phyloP scores from a whole-genome alignment of 2,329 filamentous ascomycete genomes.

The Didymella arachidicola region DNA sequence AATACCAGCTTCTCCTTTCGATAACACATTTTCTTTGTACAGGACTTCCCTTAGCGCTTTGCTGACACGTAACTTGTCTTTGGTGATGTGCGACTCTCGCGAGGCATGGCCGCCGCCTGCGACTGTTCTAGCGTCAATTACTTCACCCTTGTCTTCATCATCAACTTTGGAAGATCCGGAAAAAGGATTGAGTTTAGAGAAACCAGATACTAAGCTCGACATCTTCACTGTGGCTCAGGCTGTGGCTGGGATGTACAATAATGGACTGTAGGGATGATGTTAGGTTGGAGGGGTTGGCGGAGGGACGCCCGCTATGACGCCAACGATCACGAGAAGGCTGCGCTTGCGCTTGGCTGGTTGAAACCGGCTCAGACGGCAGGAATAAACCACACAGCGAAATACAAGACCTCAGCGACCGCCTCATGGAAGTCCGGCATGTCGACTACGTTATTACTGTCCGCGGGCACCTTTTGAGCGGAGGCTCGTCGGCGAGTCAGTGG shows the following conservation, averaged over 20 bases:
- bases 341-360: conserved; percentile 15
- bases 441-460: background rate
- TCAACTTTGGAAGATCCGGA: conserved; percentile 37
- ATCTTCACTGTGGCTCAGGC: conserved; percentile 30
- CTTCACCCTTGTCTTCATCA: conserved; percentile 64
- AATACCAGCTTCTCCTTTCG: conserved; percentile 57
- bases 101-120: conserved; percentile 67
- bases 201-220: conserved; percentile 46
- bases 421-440: background rate
- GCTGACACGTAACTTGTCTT: conserved; percentile 66
- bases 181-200: conserved; percentile 46
- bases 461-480: background rate
- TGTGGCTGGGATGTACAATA: conserved; percentile 17
- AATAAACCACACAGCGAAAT: conserved; percentile 5
- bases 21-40: conserved; percentile 60
- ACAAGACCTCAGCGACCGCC: background rate
- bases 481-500: background rate
- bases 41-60: conserved; percentile 65
- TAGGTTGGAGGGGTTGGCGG: conserved; percentile 12
- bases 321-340: conserved; percentile 7
- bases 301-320: conserved; percentile 8
- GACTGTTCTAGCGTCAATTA: conserved; percentile 58
- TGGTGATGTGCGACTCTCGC: conserved; percentile 59
- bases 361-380: conserved; percentile 13
- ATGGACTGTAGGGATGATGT: conserved; percentile 19